These are phyloP conservation scores for Senna tora DNA, from an alignment of 306 rosid species.

Conservation along the genomic window DNA sequence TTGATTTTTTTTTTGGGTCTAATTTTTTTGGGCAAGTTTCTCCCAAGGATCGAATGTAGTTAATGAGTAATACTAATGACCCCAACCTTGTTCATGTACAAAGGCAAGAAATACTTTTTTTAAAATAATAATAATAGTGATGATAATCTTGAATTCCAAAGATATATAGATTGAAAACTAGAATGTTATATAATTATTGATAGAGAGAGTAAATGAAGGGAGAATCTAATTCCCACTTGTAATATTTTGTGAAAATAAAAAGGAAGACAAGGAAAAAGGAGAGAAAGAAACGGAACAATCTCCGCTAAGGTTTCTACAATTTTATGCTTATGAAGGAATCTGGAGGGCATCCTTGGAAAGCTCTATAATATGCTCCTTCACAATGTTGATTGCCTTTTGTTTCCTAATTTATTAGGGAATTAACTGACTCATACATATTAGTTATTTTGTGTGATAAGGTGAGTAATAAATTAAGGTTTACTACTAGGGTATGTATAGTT, in stretches of 20 bases:
- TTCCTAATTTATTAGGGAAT: background rate
- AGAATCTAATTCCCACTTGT: constrained; percentile 22
- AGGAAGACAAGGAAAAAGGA: background rate
- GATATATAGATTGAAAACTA: too few relatives aligned
- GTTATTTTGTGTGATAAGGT: background rate
- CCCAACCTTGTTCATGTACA: too few relatives aligned
- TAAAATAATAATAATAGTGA: too few relatives aligned
- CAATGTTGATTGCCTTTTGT: constrained; percentile 21
- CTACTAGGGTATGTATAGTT: too few relatives aligned
- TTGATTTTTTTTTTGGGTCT: too few relatives aligned
- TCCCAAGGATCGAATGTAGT: too few relatives aligned
- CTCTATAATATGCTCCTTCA: background rate
- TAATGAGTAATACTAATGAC: too few relatives aligned
- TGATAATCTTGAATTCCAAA: too few relatives aligned
- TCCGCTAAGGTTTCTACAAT: background rate
- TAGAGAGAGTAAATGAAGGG: background rate
- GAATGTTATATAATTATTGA: background rate
- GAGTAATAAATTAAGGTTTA: too few relatives aligned
- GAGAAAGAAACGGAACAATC: background rate
- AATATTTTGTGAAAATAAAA: background rate
- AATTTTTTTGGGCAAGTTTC: too few relatives aligned
- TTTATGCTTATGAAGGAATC: background rate
- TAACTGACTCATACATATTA: background rate
- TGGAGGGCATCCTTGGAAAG: background rate
- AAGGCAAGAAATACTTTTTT: too few relatives aligned